Percentiles rank a stretch among this genome's conserved stretches.
Evolutionary conservation across 257 asterid genomes (phyloP).

Genomic region (Penstemon barbatus): DNA sequence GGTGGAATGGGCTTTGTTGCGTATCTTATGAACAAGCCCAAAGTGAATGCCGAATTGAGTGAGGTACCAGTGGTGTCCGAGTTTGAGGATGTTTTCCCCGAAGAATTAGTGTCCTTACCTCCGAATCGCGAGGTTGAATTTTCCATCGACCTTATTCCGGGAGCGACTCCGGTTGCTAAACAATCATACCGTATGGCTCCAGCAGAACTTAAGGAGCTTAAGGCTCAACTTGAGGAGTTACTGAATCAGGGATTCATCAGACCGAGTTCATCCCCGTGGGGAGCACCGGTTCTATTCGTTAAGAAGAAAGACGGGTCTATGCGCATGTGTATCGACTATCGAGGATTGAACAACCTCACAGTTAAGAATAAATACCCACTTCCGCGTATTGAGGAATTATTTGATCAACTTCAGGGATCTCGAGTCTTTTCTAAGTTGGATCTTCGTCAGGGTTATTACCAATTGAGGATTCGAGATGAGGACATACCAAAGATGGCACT

Average conservation of each 20-base stretch:
- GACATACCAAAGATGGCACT: not conserved
- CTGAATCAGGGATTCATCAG: not conserved
- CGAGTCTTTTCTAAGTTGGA: too few species aligned
- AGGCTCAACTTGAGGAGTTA: not conserved
- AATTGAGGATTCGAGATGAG: not conserved
- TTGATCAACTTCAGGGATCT: too few species aligned
- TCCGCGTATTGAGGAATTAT: too few species aligned
- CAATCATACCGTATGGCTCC: not conserved
- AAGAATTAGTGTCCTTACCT: not conserved
- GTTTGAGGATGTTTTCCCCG: not conserved
- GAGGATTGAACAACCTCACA: too few species aligned
- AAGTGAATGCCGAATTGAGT: not conserved
- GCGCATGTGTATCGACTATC: too few species aligned
- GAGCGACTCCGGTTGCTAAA: not conserved
- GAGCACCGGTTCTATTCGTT: too few species aligned
- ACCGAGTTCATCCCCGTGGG: not conserved
- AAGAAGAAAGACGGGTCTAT: too few species aligned
- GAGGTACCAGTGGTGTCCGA: not conserved
- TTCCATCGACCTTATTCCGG: not conserved
- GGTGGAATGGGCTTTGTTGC: not conserved
- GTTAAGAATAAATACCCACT: too few species aligned
- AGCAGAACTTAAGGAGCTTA: not conserved
- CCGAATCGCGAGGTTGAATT: not conserved
- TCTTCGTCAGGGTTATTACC: not conserved
- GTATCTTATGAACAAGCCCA: not conserved